Conservation (phyloP, 768 basidiomycete species). For the Termitomyces sp. region DNA sequence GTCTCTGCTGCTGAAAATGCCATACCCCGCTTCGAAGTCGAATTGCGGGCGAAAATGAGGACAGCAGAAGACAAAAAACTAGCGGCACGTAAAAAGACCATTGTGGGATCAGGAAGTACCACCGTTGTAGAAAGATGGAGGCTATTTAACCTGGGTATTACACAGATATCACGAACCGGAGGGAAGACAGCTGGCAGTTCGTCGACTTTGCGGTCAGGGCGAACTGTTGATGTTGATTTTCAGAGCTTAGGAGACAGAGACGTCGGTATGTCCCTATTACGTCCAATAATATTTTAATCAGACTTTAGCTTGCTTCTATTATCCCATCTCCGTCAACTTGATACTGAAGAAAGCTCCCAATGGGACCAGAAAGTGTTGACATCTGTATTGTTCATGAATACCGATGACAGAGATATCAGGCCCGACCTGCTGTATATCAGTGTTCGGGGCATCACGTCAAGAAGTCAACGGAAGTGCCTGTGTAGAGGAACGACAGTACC, state of each 20-base stretch:
- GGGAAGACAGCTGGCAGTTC: slow-evolving; percentile 28
- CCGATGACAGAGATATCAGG: slow-evolving; percentile 13
- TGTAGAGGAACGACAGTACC: not conserved
- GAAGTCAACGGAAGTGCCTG: slow-evolving; percentile 7
- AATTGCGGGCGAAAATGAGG: slow-evolving; percentile 20
- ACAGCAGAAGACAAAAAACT: slow-evolving; percentile 29
- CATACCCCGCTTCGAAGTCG: slow-evolving; percentile 46
- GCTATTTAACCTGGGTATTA: slow-evolving; percentile 13
- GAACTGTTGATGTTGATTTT: slow-evolving; percentile 30
- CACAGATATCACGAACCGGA: slow-evolving; percentile 16
- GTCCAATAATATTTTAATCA: slow-evolving; percentile 1
- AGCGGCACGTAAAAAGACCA: slow-evolving; percentile 24
- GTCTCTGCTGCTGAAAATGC: slow-evolving; percentile 38
- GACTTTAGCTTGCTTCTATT: not conserved
- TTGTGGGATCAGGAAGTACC: slow-evolving; percentile 16
- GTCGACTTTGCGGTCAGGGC: slow-evolving; percentile 32
- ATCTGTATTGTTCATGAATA: not conserved
- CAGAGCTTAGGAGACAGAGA: slow-evolving; percentile 11
- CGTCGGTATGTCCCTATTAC: slow-evolving; percentile 6
- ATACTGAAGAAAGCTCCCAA: not conserved
- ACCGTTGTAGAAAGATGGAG: slow-evolving; percentile 3
- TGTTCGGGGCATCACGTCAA: slow-evolving; percentile 14
- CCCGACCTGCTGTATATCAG: slow-evolving; percentile 6
- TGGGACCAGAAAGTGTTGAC: not conserved
- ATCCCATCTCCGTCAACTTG: not conserved